Conservation (phyloP, 805 yeast genomes). For the Sugiyamaella mastotermitis region DNA sequence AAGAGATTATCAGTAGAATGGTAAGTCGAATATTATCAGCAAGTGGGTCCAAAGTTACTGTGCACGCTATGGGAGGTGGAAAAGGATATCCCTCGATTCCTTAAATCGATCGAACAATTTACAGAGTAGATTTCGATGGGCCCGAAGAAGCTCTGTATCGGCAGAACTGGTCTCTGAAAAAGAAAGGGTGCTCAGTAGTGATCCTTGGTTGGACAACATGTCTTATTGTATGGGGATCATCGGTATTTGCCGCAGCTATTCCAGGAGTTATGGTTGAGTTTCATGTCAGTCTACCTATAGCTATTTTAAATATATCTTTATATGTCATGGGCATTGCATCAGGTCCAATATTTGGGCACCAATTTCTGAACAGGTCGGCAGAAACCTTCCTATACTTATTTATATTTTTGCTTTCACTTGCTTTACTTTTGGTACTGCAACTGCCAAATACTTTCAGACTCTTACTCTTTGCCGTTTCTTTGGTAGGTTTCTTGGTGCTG, state of each 20-base stretch:
- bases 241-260: constrained; percentile 68
- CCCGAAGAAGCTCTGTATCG: constrained; percentile 77
- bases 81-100: constrained; percentile 14
- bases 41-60: too few species aligned
- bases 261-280: constrained; percentile 42
- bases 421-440: constrained; percentile 69
- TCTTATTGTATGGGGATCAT: constrained; percentile 67
- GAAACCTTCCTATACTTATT: constrained; percentile 53
- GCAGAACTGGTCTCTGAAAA: constrained; percentile 59
- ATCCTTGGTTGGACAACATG: constrained; percentile 47
- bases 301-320: constrained; percentile 67
- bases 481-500: constrained; percentile 77
- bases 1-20: too few species aligned
- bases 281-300: constrained; percentile 62
- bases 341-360: constrained; percentile 94
- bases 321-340: constrained; percentile 91
- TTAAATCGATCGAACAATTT: constrained; percentile 23
- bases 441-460: constrained; percentile 74
- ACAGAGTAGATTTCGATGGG: constrained; percentile 70
- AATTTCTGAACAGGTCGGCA: constrained; percentile 69
- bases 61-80: constrained; percentile 13
- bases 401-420: constrained; percentile 51
- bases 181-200: constrained; percentile 41
- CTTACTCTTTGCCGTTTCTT: constrained; percentile 72
- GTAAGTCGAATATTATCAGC: too few species aligned